Percentiles rank a stretch among this genome's conserved stretches.
These are phyloP conservation scores for Suhomyces prunicola DNA, from an alignment of 805 yeast genomes.

Conservation along the genomic window DNA sequence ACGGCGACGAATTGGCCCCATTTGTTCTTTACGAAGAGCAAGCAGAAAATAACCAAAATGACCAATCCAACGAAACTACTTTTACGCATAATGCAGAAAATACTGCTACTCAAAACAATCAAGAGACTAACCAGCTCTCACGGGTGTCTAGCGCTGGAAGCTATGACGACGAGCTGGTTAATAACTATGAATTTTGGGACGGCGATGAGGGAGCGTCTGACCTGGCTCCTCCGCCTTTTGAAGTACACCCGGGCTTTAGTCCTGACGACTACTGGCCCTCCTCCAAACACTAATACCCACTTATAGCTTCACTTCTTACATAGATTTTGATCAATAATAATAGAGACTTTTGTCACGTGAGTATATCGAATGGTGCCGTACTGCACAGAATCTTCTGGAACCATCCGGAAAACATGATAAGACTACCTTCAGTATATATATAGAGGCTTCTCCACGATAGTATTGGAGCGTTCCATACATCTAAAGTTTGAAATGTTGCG, in stretches of 20 bases:
- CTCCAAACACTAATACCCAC: conserved; percentile 1
- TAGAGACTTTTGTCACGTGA: background rate
- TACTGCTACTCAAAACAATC: background rate
- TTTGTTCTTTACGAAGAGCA: background rate
- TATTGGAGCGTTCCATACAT: background rate
- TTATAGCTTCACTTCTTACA: background rate
- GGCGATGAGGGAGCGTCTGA: conserved; percentile 9
- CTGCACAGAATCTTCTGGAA: conserved; percentile 16
- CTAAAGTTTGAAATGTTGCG: conserved; percentile 1
- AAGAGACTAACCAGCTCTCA: background rate
- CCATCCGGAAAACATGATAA: background rate
- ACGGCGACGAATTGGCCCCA: background rate
- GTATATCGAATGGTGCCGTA: background rate
- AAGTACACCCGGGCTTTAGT: conserved; percentile 44
- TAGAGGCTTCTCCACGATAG: background rate
- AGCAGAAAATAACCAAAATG: background rate
- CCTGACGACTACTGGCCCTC: conserved; percentile 45
- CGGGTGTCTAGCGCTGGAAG: conserved; percentile 6
- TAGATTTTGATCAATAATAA: background rate
- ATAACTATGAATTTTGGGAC: conserved; percentile 23
- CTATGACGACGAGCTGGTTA: conserved; percentile 26
- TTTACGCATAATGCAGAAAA: background rate
- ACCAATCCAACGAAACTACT: background rate
- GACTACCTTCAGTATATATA: background rate
- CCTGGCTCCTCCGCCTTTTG: conserved; percentile 40